Evolutionary conservation across 768 basidiomycete genomes (phyloP).

Genomic region (Podaxis sp.): DNA sequence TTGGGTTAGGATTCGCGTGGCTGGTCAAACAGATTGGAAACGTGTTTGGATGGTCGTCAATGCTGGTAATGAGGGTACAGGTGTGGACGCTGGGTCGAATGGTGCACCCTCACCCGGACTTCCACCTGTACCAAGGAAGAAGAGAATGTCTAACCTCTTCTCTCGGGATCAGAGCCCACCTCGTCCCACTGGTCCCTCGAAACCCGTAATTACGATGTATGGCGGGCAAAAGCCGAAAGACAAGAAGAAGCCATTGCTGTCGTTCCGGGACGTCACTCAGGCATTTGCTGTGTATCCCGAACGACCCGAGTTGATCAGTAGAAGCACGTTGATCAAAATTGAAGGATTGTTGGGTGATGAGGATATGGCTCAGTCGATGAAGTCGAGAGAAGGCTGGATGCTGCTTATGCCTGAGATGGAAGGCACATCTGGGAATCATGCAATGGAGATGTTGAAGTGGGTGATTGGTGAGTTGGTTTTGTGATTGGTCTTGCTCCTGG

Average conservation of each 20-base stretch:
- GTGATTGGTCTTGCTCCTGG: neutral
- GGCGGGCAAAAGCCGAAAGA: constrained; percentile 69
- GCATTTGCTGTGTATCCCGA: constrained; percentile 96
- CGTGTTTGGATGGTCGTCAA: constrained; percentile 81
- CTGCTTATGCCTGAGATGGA: constrained; percentile 90
- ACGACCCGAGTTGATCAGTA: constrained; percentile 85
- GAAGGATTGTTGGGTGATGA: constrained; percentile 85
- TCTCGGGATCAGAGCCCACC: constrained; percentile 40
- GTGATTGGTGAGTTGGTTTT: constrained; percentile 62
- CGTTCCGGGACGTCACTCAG: constrained; percentile 70
- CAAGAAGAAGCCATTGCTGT: constrained; percentile 69
- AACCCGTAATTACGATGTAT: constrained; percentile 56
- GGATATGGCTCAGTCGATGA: constrained; percentile 63
- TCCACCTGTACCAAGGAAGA: constrained; percentile 33
- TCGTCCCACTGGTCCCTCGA: constrained; percentile 27
- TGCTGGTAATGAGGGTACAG: constrained; percentile 40
- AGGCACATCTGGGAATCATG: constrained; percentile 49
- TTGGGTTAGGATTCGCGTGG: constrained; percentile 85
- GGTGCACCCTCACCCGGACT: neutral
- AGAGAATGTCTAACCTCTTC: constrained; percentile 73
- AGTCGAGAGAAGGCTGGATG: constrained; percentile 78
- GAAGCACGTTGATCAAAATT: constrained; percentile 89
- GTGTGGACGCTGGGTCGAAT: constrained; percentile 13
- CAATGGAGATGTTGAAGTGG: constrained; percentile 90
- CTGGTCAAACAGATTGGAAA: constrained; percentile 99